Evolutionary conservation across 257 asterid genomes (phyloP).

Genomic region (Gentiana straminea): DNA sequence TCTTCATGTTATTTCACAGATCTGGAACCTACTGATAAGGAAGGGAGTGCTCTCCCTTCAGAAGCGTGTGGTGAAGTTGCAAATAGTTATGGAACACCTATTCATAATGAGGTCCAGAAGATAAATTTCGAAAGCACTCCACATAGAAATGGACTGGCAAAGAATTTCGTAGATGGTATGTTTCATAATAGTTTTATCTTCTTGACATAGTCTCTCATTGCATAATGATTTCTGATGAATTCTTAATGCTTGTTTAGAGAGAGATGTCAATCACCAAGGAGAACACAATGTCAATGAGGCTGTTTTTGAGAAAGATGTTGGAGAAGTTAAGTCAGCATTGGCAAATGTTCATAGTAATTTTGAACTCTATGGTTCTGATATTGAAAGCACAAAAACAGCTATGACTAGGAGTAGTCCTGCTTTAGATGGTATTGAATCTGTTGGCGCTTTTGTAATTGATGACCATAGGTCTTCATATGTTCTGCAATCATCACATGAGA

Average conservation of each 20-base stretch:
- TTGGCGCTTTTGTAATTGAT: conserved; percentile 26
- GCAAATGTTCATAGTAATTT: conserved; percentile 19
- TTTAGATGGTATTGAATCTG: conserved; percentile 22
- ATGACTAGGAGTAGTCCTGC: conserved; percentile 28
- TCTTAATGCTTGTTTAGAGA: conserved; percentile 23
- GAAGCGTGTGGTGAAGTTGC: conserved; percentile 26
- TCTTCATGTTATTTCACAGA: conserved; percentile 16
- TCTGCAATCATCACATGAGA: conserved; percentile 34
- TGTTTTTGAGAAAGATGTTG: conserved; percentile 13
- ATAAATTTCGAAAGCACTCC: conserved; percentile 25
- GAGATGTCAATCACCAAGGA: conserved; percentile 21
- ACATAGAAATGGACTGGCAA: conserved; percentile 17
- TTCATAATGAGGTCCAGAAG: conserved; percentile 22
- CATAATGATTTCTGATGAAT: conserved; percentile 12
- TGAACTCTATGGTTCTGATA: conserved; percentile 30
- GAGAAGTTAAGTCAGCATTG: conserved; percentile 4
- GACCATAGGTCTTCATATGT: conserved; percentile 31
- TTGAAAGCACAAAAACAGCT: conserved; percentile 24
- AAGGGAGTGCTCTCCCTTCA: conserved; percentile 22
- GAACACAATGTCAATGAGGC: conserved; percentile 25
- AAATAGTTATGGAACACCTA: conserved; percentile 22
- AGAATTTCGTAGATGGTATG: conserved; percentile 25
- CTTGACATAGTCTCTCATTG: conserved; percentile 1
- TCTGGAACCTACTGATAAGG: conserved; percentile 23
- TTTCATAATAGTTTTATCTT: conserved; percentile 8